Conservation (phyloP, 192 early-diverging fungal species). For the Coemansia pectinata region DNA sequence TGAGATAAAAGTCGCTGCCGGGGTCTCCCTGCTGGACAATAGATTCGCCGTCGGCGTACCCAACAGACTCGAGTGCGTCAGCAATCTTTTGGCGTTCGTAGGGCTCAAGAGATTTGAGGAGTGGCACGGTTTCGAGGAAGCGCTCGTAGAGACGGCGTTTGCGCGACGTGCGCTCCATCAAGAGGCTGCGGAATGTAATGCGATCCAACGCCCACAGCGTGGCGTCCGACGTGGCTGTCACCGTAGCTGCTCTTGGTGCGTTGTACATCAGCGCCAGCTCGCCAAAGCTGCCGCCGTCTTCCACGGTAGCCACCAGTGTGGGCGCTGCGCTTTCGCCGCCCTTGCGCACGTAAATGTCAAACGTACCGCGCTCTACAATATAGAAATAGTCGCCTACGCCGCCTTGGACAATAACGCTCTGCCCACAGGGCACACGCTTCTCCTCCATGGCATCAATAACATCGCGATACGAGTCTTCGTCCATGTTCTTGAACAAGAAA, state of each 20-base stretch:
- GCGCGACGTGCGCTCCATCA: slow-evolving; percentile 97
- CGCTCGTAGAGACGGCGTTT: slow-evolving; percentile 96
- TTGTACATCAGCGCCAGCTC: slow-evolving; percentile 99
- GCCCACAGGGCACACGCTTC: slow-evolving; percentile 68
- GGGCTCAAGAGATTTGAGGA: slow-evolving; percentile 85
- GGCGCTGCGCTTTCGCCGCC: slow-evolving; percentile 59
- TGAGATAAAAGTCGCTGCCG: slow-evolving; percentile 93
- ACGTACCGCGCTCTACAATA: slow-evolving; percentile 90
- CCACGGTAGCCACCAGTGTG: slow-evolving; percentile 78
- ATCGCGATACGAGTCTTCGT: slow-evolving; percentile 94
- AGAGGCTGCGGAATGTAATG: slow-evolving; percentile 92
- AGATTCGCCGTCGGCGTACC: slow-evolving; percentile 77
- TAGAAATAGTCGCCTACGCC: slow-evolving; percentile 98
- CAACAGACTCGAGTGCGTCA: slow-evolving; percentile 93
- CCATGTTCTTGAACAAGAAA: slow-evolving; percentile 91
- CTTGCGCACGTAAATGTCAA: slow-evolving; percentile 88
- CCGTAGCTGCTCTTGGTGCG: slow-evolving; percentile 94
- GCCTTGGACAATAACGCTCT: slow-evolving; percentile 89
- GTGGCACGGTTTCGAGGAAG: slow-evolving; percentile 90
- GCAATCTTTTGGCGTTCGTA: slow-evolving; percentile 99
- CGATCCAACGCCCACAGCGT: slow-evolving; percentile 97
- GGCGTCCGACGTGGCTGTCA: slow-evolving; percentile 79
- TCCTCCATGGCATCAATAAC: slow-evolving; percentile 97
- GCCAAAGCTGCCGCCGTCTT: slow-evolving; percentile 89
- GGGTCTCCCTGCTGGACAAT: slow-evolving; percentile 92